Conservation (phyloP, 495 filamentous ascomycete genomes). For the Parachaetomium inaequale region DNA sequence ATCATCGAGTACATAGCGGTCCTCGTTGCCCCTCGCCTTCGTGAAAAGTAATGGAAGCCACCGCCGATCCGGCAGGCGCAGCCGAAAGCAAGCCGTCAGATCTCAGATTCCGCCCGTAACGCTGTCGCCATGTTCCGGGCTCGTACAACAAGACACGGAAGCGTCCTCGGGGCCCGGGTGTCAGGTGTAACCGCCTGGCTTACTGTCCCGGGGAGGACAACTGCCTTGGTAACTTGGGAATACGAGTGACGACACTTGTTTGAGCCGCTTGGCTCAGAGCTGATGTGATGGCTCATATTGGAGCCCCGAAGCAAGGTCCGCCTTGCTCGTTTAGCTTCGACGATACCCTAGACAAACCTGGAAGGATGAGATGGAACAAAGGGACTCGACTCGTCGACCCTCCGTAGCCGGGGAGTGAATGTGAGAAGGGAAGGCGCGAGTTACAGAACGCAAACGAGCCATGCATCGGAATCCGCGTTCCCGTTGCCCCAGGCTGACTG, state of each 20-base stretch:
- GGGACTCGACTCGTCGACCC: not conserved
- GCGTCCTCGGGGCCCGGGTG: not conserved
- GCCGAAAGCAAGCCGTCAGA: not conserved
- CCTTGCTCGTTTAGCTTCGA: not conserved
- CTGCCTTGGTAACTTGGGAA: not conserved
- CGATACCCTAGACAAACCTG: too few species aligned
- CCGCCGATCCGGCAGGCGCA: not conserved
- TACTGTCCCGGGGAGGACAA: not conserved
- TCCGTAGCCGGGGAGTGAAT: not conserved
- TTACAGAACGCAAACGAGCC: not conserved
- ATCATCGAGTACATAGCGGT: not conserved
- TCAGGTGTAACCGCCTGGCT: not conserved
- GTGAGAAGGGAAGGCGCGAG: not conserved
- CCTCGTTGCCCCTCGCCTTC: not conserved
- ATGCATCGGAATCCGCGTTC: not conserved
- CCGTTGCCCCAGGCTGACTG: not conserved
- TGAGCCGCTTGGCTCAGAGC: not conserved
- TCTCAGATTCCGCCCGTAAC: constrained; percentile 1
- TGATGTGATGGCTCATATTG: not conserved
- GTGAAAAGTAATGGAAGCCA: not conserved
- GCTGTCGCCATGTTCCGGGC: not conserved
- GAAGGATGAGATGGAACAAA: not conserved
- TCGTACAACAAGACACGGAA: not conserved
- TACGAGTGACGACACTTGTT: not conserved
- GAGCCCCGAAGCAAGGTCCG: not conserved